Evolutionary conservation across 345 rosid genomes (phyloP), one percentile per base, ranked within the genome.

Genomic region (Sonneratia caseolaris): DNA sequence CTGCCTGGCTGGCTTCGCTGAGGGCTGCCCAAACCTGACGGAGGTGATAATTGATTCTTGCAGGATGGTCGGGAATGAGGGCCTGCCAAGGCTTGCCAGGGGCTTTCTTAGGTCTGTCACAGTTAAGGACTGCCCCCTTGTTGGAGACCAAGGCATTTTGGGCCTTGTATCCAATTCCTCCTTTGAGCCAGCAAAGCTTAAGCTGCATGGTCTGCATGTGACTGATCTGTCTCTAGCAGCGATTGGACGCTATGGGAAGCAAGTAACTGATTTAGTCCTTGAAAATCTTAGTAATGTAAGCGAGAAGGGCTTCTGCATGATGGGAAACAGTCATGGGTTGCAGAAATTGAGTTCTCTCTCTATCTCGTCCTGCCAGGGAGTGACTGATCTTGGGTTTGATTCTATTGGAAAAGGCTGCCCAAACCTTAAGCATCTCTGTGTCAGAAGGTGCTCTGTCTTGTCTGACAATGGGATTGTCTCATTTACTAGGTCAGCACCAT

Each of bases 291-390:
- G 82, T 16, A 79, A 85, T 66, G 93, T 92, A 66, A 84, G 77
- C 1, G 93, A 90, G 83, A 89, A 79, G 80, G 99, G 99, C 40
- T 92, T 96, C 76, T 96, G 99, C 96, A 97, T 92, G 66, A 90
- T 96, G 99, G 95, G 93, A 42, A 89, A 81, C 57, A 94, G 91
- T 19, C 82, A 84, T 0, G 98, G 94, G 22, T 80, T 96, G 77
- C 97, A 92, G 79, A 91, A 89, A 64, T 74, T 96, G 75, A 85
- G 79, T 69, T 87, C 94, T 65, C 70, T 95, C 2, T 70, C 87
- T 24, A 79, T 96, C 72, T 48, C 83, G 36, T 85, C 91, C 14
- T 96, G 98, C 84, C 73, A 37, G 37, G 97, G 99, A 55, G 75
- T 89, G 72, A 89, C 98, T 22, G 97, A 92, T 78, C 22, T 68